Evolutionary conservation across 1,284 basidiomycete species (phyloP).

Genomic region (Malassezia cuniculi): DNA sequence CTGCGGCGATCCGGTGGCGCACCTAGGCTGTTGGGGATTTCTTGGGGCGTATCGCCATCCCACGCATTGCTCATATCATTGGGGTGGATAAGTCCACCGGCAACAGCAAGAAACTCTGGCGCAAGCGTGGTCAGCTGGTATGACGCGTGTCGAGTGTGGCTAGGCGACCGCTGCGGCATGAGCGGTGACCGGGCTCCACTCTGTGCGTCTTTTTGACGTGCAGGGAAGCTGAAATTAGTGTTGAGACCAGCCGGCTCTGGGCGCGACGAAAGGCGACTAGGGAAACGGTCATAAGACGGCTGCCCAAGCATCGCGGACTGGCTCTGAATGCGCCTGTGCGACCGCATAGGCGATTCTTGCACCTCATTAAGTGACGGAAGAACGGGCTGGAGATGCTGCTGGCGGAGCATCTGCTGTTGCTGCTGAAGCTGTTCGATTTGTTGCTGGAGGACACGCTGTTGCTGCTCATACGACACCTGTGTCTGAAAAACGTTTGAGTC

Average conservation of each 20-base stretch:
- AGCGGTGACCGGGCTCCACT: neutral
- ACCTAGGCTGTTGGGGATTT: too few relatives aligned
- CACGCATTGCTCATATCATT: too few relatives aligned
- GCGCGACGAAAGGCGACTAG: neutral
- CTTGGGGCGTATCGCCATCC: too few relatives aligned
- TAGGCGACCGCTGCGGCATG: neutral
- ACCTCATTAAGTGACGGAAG: neutral
- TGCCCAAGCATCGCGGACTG: conserved; percentile 21
- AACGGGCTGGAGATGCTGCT: conserved; percentile 14
- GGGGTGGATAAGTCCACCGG: conserved; percentile 38
- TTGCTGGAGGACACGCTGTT: conserved; percentile 47
- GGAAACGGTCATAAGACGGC: neutral
- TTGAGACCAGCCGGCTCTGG: neutral
- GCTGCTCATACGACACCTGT: too few relatives aligned
- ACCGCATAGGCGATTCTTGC: neutral
- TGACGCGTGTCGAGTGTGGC: conserved; percentile 25
- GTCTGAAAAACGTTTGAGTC: too few relatives aligned
- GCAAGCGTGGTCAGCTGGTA: conserved; percentile 37
- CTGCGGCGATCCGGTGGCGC: too few relatives aligned
- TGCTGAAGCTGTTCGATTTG: conserved; percentile 47
- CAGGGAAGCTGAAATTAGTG: conserved; percentile 4
- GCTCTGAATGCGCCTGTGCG: conserved; percentile 67
- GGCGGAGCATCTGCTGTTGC: conserved; percentile 47
- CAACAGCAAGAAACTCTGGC: conserved; percentile 41
- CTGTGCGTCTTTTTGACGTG: conserved; percentile 1